Percentiles rank a stretch among this genome's conserved stretches.
Conservation (phyloP, 2,329 filamentous ascomycete species). For the Corinectria fuckeliana region DNA sequence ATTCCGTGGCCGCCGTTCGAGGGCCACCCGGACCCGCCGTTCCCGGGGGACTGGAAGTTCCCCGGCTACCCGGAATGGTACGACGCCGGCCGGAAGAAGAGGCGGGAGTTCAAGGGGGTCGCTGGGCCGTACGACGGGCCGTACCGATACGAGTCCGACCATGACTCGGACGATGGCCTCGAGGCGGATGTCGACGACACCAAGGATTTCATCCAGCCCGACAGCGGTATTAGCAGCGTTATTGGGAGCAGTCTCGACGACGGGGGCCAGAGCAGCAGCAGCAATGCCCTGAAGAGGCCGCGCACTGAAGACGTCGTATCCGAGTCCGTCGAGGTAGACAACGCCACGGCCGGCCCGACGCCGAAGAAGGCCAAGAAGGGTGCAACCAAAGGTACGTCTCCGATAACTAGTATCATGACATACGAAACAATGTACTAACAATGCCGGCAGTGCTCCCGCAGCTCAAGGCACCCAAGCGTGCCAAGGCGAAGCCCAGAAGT, state of each 20-base stretch:
- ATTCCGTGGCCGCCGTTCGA: slow-evolving; percentile 41
- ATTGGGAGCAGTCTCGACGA: no score
- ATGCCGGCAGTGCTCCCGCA: neutral
- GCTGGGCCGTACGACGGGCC: slow-evolving; percentile 14
- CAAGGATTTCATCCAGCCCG: neutral
- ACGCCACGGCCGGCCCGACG: slow-evolving; percentile 6
- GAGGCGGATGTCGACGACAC: slow-evolving; percentile 28
- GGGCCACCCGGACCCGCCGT: slow-evolving; percentile 22
- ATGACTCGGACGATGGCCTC: slow-evolving; percentile 31
- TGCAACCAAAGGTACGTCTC: neutral
- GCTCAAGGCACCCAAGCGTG: neutral
- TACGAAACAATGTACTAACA: neutral
- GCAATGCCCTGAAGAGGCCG: neutral
- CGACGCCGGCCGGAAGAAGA: neutral
- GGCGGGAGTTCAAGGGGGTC: neutral
- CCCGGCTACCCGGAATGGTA: slow-evolving; percentile 20
- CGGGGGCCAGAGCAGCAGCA: neutral
- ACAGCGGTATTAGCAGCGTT: no score
- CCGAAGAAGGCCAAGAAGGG: slow-evolving; percentile 22
- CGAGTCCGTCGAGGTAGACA: neutral
- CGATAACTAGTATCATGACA: neutral
- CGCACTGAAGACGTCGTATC: neutral
- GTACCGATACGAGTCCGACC: slow-evolving; percentile 28
- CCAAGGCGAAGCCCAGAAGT: neutral
- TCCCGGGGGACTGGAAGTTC: slow-evolving; percentile 30